These are phyloP conservation scores for Scenedesmus sp. DNA, from an alignment of 163 green algal species.

Conservation along the genomic window DNA sequence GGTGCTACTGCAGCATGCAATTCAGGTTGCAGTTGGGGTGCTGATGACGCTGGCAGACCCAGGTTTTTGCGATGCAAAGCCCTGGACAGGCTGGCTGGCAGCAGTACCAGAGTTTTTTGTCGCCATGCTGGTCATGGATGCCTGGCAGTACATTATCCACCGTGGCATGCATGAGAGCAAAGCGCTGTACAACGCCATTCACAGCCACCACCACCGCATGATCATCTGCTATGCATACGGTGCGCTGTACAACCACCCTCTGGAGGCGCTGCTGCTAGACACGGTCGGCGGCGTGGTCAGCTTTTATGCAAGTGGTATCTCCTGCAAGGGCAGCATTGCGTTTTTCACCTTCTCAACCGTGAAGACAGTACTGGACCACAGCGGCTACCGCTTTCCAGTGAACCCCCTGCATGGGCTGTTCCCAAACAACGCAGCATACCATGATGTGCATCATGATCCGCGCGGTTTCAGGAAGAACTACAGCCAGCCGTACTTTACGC, in stretches of 20 bases:
- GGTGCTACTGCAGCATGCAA: constrained; percentile 76
- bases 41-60: constrained; percentile 60
- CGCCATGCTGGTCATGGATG: constrained; percentile 80
- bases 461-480: constrained; percentile 78
- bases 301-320: constrained; percentile 64
- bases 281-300: constrained; percentile 72
- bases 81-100: constrained; percentile 6
- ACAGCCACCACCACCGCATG: constrained; percentile 77
- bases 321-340: constrained; percentile 55
- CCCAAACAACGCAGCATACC: constrained; percentile 76
- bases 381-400: constrained; percentile 70
- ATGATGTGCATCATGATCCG: constrained; percentile 82
- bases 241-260: constrained; percentile 81
- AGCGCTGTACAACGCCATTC: constrained; percentile 80
- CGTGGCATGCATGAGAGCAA: constrained; percentile 73
- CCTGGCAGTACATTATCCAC: constrained; percentile 83
- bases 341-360: constrained; percentile 76
- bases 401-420: constrained; percentile 77
- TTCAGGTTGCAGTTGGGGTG: constrained; percentile 64
- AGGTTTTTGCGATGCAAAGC: constrained; percentile 56
- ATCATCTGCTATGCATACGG: constrained; percentile 75
- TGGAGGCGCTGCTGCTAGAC: constrained; percentile 79
- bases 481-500: constrained; percentile 80
- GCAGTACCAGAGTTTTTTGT: constrained; percentile 61
- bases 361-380: constrained; percentile 79